These are phyloP conservation scores for California macrophylla DNA, from an alignment of 441 rosid species.

Conservation along the genomic window DNA sequence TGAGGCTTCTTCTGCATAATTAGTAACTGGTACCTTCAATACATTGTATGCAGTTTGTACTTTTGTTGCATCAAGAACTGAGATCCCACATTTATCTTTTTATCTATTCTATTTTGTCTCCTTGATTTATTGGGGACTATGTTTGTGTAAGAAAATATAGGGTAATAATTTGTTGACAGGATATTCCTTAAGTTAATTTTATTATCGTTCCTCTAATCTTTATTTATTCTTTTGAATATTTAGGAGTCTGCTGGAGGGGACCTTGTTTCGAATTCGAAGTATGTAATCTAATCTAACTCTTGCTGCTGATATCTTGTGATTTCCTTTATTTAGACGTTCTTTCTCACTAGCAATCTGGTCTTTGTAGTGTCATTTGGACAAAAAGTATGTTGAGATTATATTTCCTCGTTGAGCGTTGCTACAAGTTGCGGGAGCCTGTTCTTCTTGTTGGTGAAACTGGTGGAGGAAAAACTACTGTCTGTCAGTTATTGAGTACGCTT, in stretches of 20 bases:
- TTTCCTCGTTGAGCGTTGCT: constrained; percentile 70
- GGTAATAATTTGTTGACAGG: background rate
- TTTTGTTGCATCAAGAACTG: background rate
- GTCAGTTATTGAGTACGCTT: constrained; percentile 62
- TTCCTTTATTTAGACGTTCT: constrained; percentile 16
- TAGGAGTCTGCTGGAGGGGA: constrained; percentile 46
- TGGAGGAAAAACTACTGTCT: constrained; percentile 95
- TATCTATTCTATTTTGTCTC: background rate
- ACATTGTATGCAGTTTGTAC: background rate
- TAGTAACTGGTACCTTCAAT: background rate
- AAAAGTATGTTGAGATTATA: constrained; percentile 79
- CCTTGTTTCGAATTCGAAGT: constrained; percentile 27
- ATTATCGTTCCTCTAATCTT: background rate
- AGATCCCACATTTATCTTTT: background rate
- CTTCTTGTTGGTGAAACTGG: constrained; percentile 99
- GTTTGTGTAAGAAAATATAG: background rate
- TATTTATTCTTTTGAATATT: background rate
- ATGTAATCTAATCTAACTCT: constrained; percentile 23
- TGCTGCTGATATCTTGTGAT: constrained; percentile 8
- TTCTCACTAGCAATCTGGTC: constrained; percentile 17
- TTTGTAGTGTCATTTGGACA: constrained; percentile 66
- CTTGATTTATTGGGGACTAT: background rate
- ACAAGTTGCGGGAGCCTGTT: constrained; percentile 82
- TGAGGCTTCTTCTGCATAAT: background rate
- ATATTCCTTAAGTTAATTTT: background rate